Evolutionary conservation across 805 yeast species (phyloP), one percentile per base, ranked within the genome.

Genomic region (Zygoascus biomembranicola): DNA sequence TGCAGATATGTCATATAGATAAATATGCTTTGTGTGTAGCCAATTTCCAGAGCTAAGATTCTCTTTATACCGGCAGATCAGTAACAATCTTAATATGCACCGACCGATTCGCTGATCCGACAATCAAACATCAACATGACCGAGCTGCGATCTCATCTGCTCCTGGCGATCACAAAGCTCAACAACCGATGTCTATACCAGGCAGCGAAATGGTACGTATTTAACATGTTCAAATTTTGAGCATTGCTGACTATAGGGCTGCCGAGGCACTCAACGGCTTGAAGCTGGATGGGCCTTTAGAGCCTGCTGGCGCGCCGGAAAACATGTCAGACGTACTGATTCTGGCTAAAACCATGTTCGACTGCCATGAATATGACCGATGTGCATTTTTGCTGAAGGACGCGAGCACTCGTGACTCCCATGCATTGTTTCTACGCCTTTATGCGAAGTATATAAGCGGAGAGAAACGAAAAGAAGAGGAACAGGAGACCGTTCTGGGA

Each of bases 301-400:
- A 6, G 35, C 54, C 6, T 13, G 10, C 18, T 19, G 19, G 42
- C 44, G n/a, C 43, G 11, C 32, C 26, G 26, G 49, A 43, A 14
- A 18, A 8, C 14, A 48, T 44, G 52, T 26, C 45, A 53, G 81
- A 53, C 76, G 78, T 70, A 55, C 69, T 85, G 28, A 58, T 79
- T 14, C 71, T 88, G 28, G 97, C 92, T 0, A 79, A 81, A 52
- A 67, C 86, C 0, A 83, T 86, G 63, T 88, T 92, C 72, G 85
- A 81, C 62, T 81, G 88, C 63, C 83, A 85, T 61, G 98, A 94
- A 68, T 92, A 84, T 64, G 92, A 84, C 54, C 70, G 98, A 28
- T 86, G 90, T 53, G 80, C 85, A 4, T 72, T 74, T 59, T 75
- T 75, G 13, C 70, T 94, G 54, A 74, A 73, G 52, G 73, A 74